These are phyloP conservation scores for Chlamydomonas asymmetrica DNA, from an alignment of 139 green algal genomes.

Conservation along the genomic window DNA sequence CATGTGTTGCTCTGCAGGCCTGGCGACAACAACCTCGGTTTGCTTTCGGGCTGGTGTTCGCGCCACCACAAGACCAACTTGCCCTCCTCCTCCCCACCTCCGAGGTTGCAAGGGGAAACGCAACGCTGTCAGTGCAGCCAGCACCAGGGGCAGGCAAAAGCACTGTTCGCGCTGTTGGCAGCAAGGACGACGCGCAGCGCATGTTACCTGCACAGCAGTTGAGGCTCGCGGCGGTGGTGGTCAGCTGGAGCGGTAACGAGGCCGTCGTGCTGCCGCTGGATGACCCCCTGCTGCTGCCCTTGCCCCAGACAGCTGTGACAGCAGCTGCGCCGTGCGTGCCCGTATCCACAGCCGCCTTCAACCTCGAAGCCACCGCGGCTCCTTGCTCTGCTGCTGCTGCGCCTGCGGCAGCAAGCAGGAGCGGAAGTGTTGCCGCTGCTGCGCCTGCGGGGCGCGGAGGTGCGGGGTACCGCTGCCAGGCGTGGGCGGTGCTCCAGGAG, in stretches of 20 bases:
- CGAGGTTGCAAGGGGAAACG: background rate
- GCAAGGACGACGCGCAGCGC: background rate
- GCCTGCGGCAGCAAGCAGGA: background rate
- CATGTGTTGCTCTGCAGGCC: background rate
- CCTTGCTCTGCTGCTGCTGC: background rate
- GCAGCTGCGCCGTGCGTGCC: background rate
- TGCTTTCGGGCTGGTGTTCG: background rate
- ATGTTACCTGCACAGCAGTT: background rate
- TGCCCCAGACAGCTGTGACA: background rate
- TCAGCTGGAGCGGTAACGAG: slow-evolving; percentile 7
- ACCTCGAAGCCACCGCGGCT: background rate
- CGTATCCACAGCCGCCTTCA: background rate
- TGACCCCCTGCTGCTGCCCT: background rate
- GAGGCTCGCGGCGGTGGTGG: slow-evolving; percentile 8
- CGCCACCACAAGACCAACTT: background rate
- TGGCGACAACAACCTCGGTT: slow-evolving; percentile 10
- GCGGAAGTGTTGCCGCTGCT: background rate
- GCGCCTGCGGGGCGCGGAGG: background rate
- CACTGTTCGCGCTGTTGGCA: background rate
- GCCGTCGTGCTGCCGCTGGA: slow-evolving; percentile 7
- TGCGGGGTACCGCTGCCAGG: background rate
- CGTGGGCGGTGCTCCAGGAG: background rate
- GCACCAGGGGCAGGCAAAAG: background rate
- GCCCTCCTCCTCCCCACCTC: background rate
- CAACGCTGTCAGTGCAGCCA: background rate